A percentile compares a stretch with the other conserved stretches of the same genome.
Conservation (phyloP, 176 grass and related monocot species). For the Carex parvula region DNA sequence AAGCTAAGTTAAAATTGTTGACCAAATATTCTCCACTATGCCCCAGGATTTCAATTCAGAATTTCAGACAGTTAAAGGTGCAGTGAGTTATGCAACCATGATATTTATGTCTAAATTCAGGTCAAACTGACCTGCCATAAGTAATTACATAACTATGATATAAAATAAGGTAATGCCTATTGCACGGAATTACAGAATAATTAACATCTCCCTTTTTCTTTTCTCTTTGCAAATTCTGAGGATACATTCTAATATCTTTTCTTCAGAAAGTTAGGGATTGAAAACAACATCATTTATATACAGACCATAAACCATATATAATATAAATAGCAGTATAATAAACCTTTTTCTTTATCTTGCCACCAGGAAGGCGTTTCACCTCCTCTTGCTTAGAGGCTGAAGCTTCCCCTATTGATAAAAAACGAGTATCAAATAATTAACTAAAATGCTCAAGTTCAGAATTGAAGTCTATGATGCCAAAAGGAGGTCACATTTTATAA, state of each 20-base stretch:
- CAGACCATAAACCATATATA: background rate
- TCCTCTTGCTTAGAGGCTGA: slow-evolving; percentile 72
- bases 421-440: background rate
- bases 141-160: background rate
- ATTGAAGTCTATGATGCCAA: background rate
- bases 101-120: background rate
- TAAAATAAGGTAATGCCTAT: background rate
- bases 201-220: background rate
- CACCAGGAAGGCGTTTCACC: slow-evolving; percentile 89
- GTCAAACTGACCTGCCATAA: background rate
- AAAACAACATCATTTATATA: background rate
- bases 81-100: background rate
- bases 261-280: background rate
- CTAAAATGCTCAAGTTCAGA: background rate
- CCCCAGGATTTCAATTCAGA: background rate
- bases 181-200: background rate
- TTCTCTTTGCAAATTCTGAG: background rate
- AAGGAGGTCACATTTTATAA: background rate
- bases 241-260: background rate
- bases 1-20: background rate
- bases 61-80: background rate
- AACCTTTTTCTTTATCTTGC: slow-evolving; percentile 98
- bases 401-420: slow-evolving; percentile 45
- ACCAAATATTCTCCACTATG: background rate
- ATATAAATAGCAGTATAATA: slow-evolving; percentile 1